phyloP scores from a whole-genome alignment of 495 filamentous ascomycete genomes.

The Ramalina intermedia region DNA sequence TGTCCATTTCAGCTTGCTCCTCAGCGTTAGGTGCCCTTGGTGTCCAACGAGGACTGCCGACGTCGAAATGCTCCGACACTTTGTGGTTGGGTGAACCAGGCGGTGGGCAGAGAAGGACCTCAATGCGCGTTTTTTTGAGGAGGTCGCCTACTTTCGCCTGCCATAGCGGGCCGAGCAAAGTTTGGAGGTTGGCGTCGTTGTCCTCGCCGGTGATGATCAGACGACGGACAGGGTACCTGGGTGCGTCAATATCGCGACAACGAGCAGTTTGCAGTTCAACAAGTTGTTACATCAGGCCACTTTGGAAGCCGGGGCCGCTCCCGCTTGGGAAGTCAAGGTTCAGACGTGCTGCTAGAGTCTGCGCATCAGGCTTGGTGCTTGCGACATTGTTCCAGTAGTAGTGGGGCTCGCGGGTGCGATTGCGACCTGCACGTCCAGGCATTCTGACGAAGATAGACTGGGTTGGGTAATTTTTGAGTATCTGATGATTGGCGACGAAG shows the following conservation, averaged over 20 bases:
- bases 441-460: neutral
- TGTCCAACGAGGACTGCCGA: neutral
- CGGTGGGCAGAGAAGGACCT: neutral
- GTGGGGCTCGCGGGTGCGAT: neutral
- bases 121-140: neutral
- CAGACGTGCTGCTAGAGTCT: slow-evolving; percentile 2
- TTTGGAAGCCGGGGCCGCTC: neutral
- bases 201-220: neutral
- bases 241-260: neutral
- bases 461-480: too few relatives aligned
- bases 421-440: neutral
- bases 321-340: neutral
- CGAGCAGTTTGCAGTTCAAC: neutral
- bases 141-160: neutral
- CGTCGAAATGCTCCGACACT: neutral
- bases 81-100: neutral
- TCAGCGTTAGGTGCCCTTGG: neutral
- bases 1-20: neutral
- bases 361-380: slow-evolving; percentile 1
- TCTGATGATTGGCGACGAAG: too few relatives aligned
- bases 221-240: slow-evolving; percentile 1
- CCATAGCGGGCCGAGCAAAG: neutral
- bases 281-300: neutral
- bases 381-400: neutral
- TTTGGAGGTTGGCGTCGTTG: neutral